These are phyloP conservation scores for Fusarium dimerum DNA, from an alignment of 2,329 filamentous ascomycete genomes.

Conservation along the genomic window DNA sequence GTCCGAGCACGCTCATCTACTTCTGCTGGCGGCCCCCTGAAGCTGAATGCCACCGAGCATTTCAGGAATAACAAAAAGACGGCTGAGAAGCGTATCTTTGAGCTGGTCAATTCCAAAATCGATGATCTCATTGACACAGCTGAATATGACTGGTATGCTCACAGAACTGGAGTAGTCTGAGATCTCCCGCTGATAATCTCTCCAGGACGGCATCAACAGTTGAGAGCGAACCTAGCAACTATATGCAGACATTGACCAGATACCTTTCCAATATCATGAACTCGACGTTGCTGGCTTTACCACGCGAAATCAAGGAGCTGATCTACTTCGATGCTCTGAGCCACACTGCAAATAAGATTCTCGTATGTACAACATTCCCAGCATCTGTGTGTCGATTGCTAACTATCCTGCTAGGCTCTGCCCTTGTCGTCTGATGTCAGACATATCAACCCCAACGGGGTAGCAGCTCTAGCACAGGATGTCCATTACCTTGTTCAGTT, in stretches of 20 bases:
- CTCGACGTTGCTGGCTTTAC: conserved; percentile 88
- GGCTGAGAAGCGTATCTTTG: conserved; percentile 96
- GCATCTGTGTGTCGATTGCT: conserved; percentile 4
- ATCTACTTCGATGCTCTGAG: conserved; percentile 97
- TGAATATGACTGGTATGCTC: conserved; percentile 83
- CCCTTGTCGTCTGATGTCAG: conserved; percentile 78
- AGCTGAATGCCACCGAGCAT: conserved; percentile 78
- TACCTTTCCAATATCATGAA: conserved; percentile 97
- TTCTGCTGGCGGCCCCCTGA: conserved; percentile 77
- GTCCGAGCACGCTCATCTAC: conserved; percentile 82
- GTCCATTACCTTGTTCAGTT: conserved; percentile 83
- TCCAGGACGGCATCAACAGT: conserved; percentile 54
- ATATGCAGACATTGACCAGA: conserved; percentile 91
- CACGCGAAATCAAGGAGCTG: conserved; percentile 92
- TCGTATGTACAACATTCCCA: conserved; percentile 50
- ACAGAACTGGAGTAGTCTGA: conserved; percentile 13
- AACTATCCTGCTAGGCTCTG: conserved; percentile 55
- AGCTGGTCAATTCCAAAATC: conserved; percentile 97
- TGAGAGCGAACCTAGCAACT: conserved; percentile 77
- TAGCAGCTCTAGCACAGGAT: conserved; percentile 78
- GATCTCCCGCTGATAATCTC: neutral
- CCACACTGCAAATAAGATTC: conserved; percentile 83
- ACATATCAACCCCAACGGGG: conserved; percentile 84
- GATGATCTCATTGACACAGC: conserved; percentile 96
- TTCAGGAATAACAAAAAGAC: conserved; percentile 92